Evolutionary conservation across 768 basidiomycete species (phyloP), one percentile per base, ranked within the genome.

Genomic region (Nidularia sp.): DNA sequence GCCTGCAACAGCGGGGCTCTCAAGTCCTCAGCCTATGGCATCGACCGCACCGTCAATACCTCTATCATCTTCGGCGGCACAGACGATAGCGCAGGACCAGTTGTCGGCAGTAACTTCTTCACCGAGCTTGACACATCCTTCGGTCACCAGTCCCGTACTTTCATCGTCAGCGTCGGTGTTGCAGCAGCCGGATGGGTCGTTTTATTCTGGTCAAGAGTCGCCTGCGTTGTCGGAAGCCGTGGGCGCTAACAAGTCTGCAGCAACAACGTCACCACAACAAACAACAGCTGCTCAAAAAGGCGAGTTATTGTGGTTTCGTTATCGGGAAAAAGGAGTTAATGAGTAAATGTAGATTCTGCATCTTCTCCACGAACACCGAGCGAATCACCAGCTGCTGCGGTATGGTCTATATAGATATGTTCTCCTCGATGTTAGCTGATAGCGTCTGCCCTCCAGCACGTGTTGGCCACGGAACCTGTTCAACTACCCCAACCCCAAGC

Each of bases 101-200:
- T 66, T 71, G 45, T 71, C 78, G 33, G 71, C 74, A 33, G 63
- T 72, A 33, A 69, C 83, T 9, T 83, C 88, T 0, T 91, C 90
- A 6, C 90, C 90, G 31, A 93, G 90, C 63, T 70, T 92, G 50
- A 92, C 90, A n/a, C 89, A 92, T 67, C 85, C 82, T 36, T 91
- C 90, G 4, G 75, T 86, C 47, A 86, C 88, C 52, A 93, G 90
- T 57, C 90, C 90, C 0, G 84, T 90, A 74, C 60, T 91, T 49
- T 91, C 90, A 13, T 90, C 86, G 5, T 86, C 80, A 25, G 86
- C 88, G 10, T 81, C 80, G 35, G 79, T 73, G 33, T 83, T 80
- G 48, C 85, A 85, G 52, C 84, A 84, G 48, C 85, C 75, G 3
- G 78, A 81, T 53, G 84, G 80, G 25, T 87, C 89, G 25, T 81